Evolutionary conservation across 169 alveolate genomes (phyloP), one percentile per base, ranked within the genome.

Genomic region (Ichthyophthirius multifiliis): DNA sequence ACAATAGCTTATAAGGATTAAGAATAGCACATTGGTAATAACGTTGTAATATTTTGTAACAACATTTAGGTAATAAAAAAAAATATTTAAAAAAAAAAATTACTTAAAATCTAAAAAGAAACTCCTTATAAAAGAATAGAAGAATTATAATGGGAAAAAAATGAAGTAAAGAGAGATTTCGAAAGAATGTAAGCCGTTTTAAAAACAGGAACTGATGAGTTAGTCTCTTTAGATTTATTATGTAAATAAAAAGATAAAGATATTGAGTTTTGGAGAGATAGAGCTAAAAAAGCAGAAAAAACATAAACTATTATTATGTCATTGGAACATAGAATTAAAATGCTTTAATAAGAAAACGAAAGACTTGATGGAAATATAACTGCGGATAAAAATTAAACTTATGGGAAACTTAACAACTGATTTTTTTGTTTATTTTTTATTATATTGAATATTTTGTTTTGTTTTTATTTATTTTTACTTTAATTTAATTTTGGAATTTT

Each of bases 251-350:
- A 55, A 6, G 7, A 27, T 27, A 20, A 34, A 15, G 71, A 55
- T 27, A 55, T 55, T 27, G 31, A 55, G 31, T 55, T 55, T 39
- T 55, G 71, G 71, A 55, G 31, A n/a, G 71, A 55, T 27, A 55
- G 71, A 55, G 71, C 71, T 27, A 55, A 55, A 55, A 55, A 55
- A 39, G 71, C 71, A 27, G 71, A 55, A 55, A 55, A 55, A 23
- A 55, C 71, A 55, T 55, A 55, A 55, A 55, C 71, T n/a, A 55
- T 55, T 10, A 55, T 55, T 39, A 55, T 55, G 71, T 55, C 71
- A 27, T 27, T 55, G n/a, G 71, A 55, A 55, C 71, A 55, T 55
- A 34, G 71, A 27, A 55, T 55, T 55, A 55, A 55, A 55, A 55
- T 55, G 71, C 31, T 55, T 27, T 20, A 16, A 20, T 27, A 34